Evolutionary conservation across 257 asterid species (phyloP).

Genomic region (Plectranthus barbatus): DNA sequence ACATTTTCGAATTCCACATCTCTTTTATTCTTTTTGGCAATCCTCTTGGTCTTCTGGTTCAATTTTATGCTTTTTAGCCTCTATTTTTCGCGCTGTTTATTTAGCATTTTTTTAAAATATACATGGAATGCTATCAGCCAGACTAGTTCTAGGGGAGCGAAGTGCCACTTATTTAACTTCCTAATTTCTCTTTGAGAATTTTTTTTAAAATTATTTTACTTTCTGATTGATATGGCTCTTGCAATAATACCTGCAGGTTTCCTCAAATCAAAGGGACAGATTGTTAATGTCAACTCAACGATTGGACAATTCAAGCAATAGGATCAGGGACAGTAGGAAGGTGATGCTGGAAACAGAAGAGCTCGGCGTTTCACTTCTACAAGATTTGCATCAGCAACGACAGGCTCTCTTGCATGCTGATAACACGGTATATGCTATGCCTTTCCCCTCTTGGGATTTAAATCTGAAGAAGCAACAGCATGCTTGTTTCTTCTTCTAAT

Average conservation of each 20-base stretch:
- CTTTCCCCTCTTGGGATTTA: neutral
- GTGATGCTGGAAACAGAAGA: conserved; percentile 90
- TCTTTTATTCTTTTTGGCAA: neutral
- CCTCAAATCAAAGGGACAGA: conserved; percentile 70
- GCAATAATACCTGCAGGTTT: conserved; percentile 35
- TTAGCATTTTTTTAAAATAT: neutral
- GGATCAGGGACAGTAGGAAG: conserved; percentile 66
- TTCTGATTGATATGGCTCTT: neutral
- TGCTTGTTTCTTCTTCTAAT: too few species aligned
- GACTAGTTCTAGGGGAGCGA: neutral
- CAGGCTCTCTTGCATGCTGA: conserved; percentile 68
- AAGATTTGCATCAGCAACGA: conserved; percentile 72
- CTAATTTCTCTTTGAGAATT: too few species aligned
- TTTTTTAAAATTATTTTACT: too few species aligned
- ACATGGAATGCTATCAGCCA: neutral
- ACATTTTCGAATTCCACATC: neutral
- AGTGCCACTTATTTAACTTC: neutral
- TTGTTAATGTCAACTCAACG: conserved; percentile 46
- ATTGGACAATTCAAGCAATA: conserved; percentile 55
- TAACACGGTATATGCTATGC: conserved; percentile 39
- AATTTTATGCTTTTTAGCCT: neutral
- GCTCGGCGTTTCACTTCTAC: conserved; percentile 85
- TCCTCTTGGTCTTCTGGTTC: neutral
- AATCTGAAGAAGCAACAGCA: neutral
- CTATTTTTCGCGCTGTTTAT: neutral